Percentiles rank a stretch among this genome's conserved stretches.
Conservation (phyloP, 192 early-diverging fungal genomes). For the Coemansia sp. region DNA sequence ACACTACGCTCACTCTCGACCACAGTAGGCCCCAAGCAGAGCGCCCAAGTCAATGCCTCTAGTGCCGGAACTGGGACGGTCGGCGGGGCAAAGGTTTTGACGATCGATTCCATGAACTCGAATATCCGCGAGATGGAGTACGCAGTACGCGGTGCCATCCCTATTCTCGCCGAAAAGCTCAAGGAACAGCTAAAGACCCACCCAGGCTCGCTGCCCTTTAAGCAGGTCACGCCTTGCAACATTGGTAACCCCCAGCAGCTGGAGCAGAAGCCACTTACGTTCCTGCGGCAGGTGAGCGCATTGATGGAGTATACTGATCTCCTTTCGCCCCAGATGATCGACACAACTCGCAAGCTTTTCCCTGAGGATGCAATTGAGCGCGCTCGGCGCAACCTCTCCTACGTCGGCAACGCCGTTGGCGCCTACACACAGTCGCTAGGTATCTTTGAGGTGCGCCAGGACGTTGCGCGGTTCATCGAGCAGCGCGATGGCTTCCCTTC, state of each 20-base stretch:
- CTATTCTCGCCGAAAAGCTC: slow-evolving; percentile 90
- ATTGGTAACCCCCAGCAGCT: slow-evolving; percentile 96
- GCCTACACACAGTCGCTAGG: slow-evolving; percentile 97
- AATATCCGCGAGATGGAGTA: slow-evolving; percentile 80
- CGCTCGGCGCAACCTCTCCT: slow-evolving; percentile 68
- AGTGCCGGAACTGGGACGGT: not conserved
- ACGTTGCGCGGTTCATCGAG: slow-evolving; percentile 90
- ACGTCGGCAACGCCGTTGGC: slow-evolving; percentile 74
- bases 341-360: slow-evolving; percentile 67
- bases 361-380: slow-evolving; percentile 84
- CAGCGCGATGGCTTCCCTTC: slow-evolving; percentile 91
- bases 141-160: slow-evolving; percentile 93
- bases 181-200: slow-evolving; percentile 51
- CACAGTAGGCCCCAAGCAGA: slow-evolving; percentile 24
- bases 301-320: slow-evolving; percentile 88
- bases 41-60: not conserved
- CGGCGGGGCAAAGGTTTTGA: slow-evolving; percentile 63
- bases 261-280: slow-evolving; percentile 88
- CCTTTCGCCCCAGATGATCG: slow-evolving; percentile 61
- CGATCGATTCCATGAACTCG: slow-evolving; percentile 69
- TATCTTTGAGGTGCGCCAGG: slow-evolving; percentile 75
- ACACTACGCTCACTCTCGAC: slow-evolving; percentile 21
- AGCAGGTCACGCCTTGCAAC: slow-evolving; percentile 74
- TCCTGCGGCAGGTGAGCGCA: slow-evolving; percentile 92
- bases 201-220: slow-evolving; percentile 64